Evolutionary conservation across 495 filamentous ascomycete species (phyloP).

Genomic region (Rostrohypoxylon terebratum): DNA sequence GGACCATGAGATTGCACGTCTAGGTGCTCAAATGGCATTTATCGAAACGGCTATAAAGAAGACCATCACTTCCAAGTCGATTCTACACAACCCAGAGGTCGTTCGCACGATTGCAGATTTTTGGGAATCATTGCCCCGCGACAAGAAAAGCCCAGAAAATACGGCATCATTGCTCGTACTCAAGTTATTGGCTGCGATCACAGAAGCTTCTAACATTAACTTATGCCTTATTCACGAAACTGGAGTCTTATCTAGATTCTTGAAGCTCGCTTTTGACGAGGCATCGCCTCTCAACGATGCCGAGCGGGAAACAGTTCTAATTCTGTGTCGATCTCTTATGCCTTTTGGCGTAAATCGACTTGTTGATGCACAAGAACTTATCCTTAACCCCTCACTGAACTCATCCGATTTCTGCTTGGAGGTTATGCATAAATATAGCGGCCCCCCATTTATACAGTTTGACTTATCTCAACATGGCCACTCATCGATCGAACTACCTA

Average conservation of each 20-base stretch:
- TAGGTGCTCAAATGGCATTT: slow-evolving; percentile 44
- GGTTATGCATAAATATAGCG: slow-evolving; percentile 75
- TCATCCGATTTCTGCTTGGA: slow-evolving; percentile 79
- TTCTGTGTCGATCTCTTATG: slow-evolving; percentile 69
- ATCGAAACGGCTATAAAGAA: slow-evolving; percentile 58
- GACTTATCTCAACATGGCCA: slow-evolving; percentile 90
- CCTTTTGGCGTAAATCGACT: slow-evolving; percentile 77
- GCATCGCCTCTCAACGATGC: slow-evolving; percentile 57
- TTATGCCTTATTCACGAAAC: slow-evolving; percentile 80
- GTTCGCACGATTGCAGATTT: slow-evolving; percentile 73
- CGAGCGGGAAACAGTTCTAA: slow-evolving; percentile 69
- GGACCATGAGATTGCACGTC: slow-evolving; percentile 35
- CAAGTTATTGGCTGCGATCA: slow-evolving; percentile 63
- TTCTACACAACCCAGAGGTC: slow-evolving; percentile 72
- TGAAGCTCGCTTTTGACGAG: slow-evolving; percentile 72
- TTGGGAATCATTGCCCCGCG: slow-evolving; percentile 69
- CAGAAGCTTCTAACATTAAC: slow-evolving; percentile 75
- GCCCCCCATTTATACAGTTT: slow-evolving; percentile 90
- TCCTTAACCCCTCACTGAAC: slow-evolving; percentile 69
- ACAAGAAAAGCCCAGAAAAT: slow-evolving; percentile 54
- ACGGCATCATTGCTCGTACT: slow-evolving; percentile 70
- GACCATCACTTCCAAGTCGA: slow-evolving; percentile 65
- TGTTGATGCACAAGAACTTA: slow-evolving; percentile 81
- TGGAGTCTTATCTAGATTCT: slow-evolving; percentile 76
- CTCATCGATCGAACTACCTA: slow-evolving; percentile 87